A percentile compares a stretch with the other conserved stretches of the same genome.
Evolutionary conservation across 2,329 filamentous ascomycete species (phyloP).

Genomic region (Alternaria gaisen): DNA sequence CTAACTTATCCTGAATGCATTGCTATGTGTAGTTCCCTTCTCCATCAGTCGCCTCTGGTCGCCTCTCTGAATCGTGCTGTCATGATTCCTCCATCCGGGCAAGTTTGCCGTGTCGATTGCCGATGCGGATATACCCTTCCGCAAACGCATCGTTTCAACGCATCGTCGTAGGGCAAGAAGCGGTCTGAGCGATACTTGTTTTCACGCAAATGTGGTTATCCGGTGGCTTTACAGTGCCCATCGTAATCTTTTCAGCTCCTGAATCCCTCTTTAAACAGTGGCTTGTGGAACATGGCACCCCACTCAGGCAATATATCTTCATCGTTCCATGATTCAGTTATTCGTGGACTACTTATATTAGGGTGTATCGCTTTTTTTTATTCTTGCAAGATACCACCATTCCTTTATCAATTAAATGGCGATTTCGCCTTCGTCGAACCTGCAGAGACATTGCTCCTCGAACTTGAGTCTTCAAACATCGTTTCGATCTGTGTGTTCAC

Average conservation of each 20-base stretch:
- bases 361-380: not conserved
- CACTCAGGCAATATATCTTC: not conserved
- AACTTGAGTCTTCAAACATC: slow-evolving; percentile 10
- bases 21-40: not conserved
- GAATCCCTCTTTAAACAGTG: not conserved
- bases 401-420: slow-evolving; percentile 11
- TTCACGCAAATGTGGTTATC: not conserved
- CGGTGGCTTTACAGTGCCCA: slow-evolving; percentile 1
- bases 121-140: not conserved
- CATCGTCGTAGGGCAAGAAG: not conserved
- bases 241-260: not conserved
- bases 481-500: slow-evolving; percentile 27
- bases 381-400: not conserved
- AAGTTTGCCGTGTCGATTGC: not conserved
- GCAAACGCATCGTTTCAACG: not conserved
- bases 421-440: slow-evolving; percentile 7
- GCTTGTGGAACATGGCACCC: not conserved
- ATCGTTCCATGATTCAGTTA: not conserved
- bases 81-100: not conserved
- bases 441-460: not conserved
- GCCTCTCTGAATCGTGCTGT: not conserved
- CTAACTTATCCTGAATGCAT: not conserved
- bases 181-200: not conserved
- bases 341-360: not conserved
- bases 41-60: not conserved